phyloP scores from a whole-genome alignment of 2,329 filamentous ascomycete genomes.

The Metarhizium brunneum region DNA sequence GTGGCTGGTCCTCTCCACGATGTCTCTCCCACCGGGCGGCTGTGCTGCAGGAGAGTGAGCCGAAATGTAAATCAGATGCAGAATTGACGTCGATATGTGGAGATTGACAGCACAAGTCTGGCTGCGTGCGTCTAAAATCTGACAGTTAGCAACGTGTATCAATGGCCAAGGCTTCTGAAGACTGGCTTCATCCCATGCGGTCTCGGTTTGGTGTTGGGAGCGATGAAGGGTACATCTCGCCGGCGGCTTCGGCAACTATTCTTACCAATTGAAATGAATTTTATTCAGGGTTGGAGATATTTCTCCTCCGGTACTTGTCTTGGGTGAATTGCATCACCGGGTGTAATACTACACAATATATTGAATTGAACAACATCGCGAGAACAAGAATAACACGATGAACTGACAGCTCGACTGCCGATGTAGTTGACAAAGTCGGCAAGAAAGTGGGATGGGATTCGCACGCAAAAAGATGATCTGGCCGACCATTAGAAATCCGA shows the following conservation, averaged over 20 bases:
- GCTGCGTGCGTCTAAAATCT: not conserved
- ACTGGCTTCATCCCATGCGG: not conserved
- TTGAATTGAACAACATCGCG: not conserved
- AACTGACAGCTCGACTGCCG: not conserved
- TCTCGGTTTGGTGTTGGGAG: not conserved
- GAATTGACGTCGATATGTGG: not conserved
- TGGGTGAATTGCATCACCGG: not conserved
- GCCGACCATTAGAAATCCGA: not conserved
- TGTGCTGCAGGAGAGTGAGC: not conserved
- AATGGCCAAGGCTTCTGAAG: not conserved
- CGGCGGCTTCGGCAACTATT: not conserved
- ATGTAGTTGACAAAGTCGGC: not conserved
- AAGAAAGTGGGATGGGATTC: not conserved
- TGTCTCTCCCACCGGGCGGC: not conserved
- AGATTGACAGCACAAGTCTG: not conserved
- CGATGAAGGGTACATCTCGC: too few species aligned
- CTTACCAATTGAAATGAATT: not conserved
- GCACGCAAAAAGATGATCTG: not conserved
- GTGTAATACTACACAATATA: not conserved
- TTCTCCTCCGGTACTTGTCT: not conserved
- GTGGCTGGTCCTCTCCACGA: not conserved
- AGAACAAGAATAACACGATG: not conserved
- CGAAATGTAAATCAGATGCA: not conserved
- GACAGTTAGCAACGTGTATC: not conserved
- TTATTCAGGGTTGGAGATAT: not conserved